Evolutionary conservation across 495 filamentous ascomycete species (phyloP).

Genomic region (Podospora sp.): DNA sequence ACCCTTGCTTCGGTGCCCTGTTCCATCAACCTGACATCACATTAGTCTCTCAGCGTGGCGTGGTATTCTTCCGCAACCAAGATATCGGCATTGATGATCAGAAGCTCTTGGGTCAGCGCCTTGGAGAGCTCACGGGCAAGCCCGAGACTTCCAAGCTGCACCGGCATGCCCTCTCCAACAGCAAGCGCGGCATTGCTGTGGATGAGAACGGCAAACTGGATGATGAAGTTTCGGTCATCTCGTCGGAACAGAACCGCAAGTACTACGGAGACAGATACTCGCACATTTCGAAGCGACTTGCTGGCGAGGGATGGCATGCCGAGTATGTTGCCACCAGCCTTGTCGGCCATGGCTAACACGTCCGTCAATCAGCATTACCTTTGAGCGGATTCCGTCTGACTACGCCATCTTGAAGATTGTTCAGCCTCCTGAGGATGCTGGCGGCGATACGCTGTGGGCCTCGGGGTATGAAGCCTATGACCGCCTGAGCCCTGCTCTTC

Average conservation of each 20-base stretch:
- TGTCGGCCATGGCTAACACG: neutral
- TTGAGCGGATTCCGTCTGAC: slow-evolving; percentile 63
- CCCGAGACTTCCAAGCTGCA: slow-evolving; percentile 63
- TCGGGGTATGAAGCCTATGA: slow-evolving; percentile 73
- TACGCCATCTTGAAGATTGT: slow-evolving; percentile 63
- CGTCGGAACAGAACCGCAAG: slow-evolving; percentile 61
- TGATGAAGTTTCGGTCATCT: slow-evolving; percentile 73
- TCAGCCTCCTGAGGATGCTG: slow-evolving; percentile 58
- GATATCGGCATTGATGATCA: slow-evolving; percentile 65
- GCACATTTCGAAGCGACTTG: slow-evolving; percentile 48
- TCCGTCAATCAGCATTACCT: slow-evolving; percentile 54
- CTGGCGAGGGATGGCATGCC: slow-evolving; percentile 41
- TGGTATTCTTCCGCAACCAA: slow-evolving; percentile 74
- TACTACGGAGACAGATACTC: slow-evolving; percentile 62
- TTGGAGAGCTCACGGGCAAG: slow-evolving; percentile 68
- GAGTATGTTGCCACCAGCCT: slow-evolving; percentile 28
- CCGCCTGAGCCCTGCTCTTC: slow-evolving; percentile 62
- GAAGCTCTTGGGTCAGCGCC: slow-evolving; percentile 63
- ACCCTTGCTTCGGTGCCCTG: neutral
- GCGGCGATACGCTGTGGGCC: slow-evolving; percentile 71
- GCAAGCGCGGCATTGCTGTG: slow-evolving; percentile 48
- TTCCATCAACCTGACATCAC: slow-evolving; percentile 8
- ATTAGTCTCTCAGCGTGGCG: slow-evolving; percentile 70
- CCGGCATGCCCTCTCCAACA: slow-evolving; percentile 60
- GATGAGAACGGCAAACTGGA: slow-evolving; percentile 61